phyloP scores from a whole-genome alignment of 2,329 filamentous ascomycete genomes.

The Ascochyta clinopodiicola region DNA sequence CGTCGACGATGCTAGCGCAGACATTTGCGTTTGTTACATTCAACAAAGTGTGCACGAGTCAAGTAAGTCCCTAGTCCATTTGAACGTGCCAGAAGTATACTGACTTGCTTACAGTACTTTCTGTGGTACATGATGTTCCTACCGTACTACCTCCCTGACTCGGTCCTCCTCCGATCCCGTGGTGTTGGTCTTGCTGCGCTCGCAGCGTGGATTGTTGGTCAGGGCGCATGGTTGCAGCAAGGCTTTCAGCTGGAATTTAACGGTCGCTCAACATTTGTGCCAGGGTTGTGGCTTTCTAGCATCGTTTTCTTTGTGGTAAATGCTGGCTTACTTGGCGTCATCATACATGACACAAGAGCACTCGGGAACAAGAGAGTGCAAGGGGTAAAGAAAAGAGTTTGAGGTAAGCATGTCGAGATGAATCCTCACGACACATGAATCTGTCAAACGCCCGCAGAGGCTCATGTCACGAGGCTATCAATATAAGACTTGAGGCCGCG shows the following conservation, averaged over 20 bases:
- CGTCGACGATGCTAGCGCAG: conserved; percentile 87
- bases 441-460: not conserved
- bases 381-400: conserved; percentile 10
- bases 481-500: not conserved
- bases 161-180: conserved; percentile 70
- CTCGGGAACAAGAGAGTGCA: conserved; percentile 1
- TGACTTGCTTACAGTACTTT: conserved; percentile 73
- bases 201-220: conserved; percentile 75
- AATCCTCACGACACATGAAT: not conserved
- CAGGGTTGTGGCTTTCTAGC: conserved; percentile 79
- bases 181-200: conserved; percentile 70
- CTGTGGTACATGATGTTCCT: conserved; percentile 97
- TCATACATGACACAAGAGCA: conserved; percentile 68
- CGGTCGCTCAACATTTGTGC: conserved; percentile 81
- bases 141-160: conserved; percentile 85
- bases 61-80: conserved; percentile 64
- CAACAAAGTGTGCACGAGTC: conserved; percentile 98
- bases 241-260: conserved; percentile 62
- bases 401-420: not conserved
- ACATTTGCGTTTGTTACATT: conserved; percentile 97
- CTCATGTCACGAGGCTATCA: not conserved
- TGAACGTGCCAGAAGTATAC: not conserved
- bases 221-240: conserved; percentile 62
- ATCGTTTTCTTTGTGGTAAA: conserved; percentile 85
- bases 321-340: conserved; percentile 82